Evolutionary conservation across 768 basidiomycete genomes (phyloP), one percentile per base, ranked within the genome.

Genomic region (Naganishia vishniacii): DNA sequence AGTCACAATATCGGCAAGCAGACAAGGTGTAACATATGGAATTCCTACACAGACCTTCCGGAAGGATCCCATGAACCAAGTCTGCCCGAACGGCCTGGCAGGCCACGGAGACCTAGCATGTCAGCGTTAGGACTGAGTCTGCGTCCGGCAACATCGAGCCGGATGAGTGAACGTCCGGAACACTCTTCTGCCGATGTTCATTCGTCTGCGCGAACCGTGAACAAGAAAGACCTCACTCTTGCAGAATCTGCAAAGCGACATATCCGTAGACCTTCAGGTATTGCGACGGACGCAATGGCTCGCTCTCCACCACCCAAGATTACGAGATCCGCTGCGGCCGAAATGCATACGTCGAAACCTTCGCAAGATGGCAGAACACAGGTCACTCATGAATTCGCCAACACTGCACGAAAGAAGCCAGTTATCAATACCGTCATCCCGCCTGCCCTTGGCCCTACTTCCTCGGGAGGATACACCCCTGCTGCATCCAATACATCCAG

Each of bases 251-350:
- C 18, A 18, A 20, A 20, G 42, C 9, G 42, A 44, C 53, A 56
- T 20, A 16, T 40, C 8, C 31, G 53, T 3, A 34, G 53, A 26
- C 53, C 53, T 23, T 56, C 53, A 11, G 53, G 53, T 8, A 56
- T 56, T 23, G 53, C 40, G 18, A 48, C 25, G 6, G 53, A 56
- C 37, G 53, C 53, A 0, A 56, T 56, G 53, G 53, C 53, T 18
- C 13, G 34, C 3, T 56, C 53, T 56, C 53, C 53, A 16, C 53
- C 53, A 23, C 26, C 53, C 11, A 25, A 23, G 20, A 29, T 25
- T 25, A 12, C 34, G n/a, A 56, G 40, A 40, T 37, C 53, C 4
- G 34, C 23, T 26, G 53, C 53, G 12, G 53, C 53, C 15, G 53
- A 56, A 9, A 32, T 56, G 6, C 37, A 40, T 23, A 25, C 53